Conservation (phyloP, 2,329 filamentous ascomycete genomes). For the Zymoseptoria pseudotritici region DNA sequence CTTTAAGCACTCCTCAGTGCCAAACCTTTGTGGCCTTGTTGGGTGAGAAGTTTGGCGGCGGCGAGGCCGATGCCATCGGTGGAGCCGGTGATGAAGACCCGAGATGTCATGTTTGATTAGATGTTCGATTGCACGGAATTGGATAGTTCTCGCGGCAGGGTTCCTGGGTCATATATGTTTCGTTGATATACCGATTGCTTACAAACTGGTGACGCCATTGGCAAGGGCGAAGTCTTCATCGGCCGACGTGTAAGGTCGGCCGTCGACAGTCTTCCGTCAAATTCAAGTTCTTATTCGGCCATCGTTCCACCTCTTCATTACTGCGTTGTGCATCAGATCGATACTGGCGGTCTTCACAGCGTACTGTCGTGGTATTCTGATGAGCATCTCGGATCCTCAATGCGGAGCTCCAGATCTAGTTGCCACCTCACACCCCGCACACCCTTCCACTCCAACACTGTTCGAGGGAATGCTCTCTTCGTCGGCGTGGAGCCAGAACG, state of each 20-base stretch:
- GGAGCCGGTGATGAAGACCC: slow-evolving; percentile 51
- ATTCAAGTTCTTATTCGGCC: neutral
- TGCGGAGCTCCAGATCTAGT: too few species aligned
- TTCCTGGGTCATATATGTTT: neutral
- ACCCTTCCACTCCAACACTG: neutral
- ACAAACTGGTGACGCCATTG: neutral
- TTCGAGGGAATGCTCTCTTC: neutral
- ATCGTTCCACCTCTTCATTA: too few species aligned
- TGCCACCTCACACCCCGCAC: neutral
- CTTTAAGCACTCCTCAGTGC: too few species aligned
- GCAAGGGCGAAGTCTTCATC: neutral
- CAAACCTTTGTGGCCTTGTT: slow-evolving; percentile 41
- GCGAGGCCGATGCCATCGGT: slow-evolving; percentile 50
- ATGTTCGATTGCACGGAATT: neutral
- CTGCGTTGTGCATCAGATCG: too few species aligned
- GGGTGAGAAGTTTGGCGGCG: slow-evolving; percentile 44
- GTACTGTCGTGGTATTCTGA: too few species aligned
- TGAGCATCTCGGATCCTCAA: too few species aligned
- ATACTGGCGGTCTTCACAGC: too few species aligned
- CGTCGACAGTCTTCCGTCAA: neutral
- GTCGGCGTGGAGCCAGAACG: neutral
- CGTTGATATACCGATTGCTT: neutral
- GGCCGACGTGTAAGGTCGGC: neutral
- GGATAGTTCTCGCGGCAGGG: neutral
- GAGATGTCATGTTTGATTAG: slow-evolving; percentile 31